Evolutionary conservation across 73 alveolate genomes (phyloP).

Genomic region (Blepharisma japonicum): DNA sequence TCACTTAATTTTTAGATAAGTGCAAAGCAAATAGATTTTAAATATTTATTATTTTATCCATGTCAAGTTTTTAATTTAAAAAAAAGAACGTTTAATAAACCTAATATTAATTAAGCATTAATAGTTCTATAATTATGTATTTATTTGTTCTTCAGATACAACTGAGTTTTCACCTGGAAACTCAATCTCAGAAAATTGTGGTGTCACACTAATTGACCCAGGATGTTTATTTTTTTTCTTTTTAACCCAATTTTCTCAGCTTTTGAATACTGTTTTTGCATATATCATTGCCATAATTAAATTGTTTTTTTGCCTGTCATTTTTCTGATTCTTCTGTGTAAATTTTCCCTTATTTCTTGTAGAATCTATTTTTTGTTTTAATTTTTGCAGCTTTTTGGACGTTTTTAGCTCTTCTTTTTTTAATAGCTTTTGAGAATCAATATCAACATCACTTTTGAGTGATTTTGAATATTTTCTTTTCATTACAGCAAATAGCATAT

Average conservation of each 20-base stretch:
- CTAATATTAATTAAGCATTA: too few relatives aligned
- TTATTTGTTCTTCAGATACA: neutral
- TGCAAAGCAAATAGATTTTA: too few relatives aligned
- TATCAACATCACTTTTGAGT: neutral
- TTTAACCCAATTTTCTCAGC: neutral
- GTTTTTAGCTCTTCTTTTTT: slow-evolving; percentile 2
- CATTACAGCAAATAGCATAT: slow-evolving; percentile 37
- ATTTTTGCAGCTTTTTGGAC: neutral
- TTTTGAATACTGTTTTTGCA: neutral
- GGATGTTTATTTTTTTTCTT: neutral
- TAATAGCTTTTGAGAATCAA: neutral
- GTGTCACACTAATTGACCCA: slow-evolving; percentile 25
- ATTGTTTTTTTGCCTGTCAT: neutral
- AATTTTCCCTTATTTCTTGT: neutral
- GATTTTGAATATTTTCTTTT: slow-evolving; percentile 23
- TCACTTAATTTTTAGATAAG: too few relatives aligned
- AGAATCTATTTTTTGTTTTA: neutral
- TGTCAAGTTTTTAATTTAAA: too few relatives aligned
- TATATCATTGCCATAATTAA: neutral
- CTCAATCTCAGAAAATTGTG: slow-evolving; percentile 12
- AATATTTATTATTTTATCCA: too few relatives aligned
- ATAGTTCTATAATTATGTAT: neutral
- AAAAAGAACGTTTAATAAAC: too few relatives aligned
- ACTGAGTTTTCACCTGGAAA: slow-evolving; percentile 15
- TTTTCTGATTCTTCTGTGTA: neutral